Conservation (phyloP, 805 yeast genomes). For the Lipomyces yamadae region DNA sequence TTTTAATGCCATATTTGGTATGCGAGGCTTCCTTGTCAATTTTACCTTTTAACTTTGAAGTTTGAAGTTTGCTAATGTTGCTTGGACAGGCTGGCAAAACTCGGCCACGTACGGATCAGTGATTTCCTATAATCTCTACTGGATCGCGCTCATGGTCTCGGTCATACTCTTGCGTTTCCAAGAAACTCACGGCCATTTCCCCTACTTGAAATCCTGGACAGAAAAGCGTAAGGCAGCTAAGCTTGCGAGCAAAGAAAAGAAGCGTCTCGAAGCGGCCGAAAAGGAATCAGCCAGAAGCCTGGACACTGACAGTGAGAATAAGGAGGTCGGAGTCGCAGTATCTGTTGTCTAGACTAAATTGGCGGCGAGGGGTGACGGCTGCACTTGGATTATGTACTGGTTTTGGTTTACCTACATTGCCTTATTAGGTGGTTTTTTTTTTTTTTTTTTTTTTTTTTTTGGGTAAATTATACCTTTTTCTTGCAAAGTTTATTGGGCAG, state of each 20-base stretch:
- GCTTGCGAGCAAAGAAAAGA: constrained; percentile 9
- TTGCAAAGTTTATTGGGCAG: not conserved
- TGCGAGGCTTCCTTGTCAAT: no score
- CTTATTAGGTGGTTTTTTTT: not conserved
- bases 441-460: not conserved
- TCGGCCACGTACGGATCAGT: constrained; percentile 94
- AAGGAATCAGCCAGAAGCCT: not conserved
- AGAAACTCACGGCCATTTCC: constrained; percentile 67
- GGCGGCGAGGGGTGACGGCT: not conserved
- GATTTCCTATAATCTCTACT: constrained; percentile 83
- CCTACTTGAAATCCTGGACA: constrained; percentile 25
- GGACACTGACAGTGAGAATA: not conserved
- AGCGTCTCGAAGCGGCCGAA: not conserved
- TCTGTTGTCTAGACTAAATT: not conserved
- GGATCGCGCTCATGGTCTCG: constrained; percentile 68
- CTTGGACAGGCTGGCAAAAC: constrained; percentile 72
- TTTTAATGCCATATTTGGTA: constrained; percentile 86
- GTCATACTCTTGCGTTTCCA: constrained; percentile 72
- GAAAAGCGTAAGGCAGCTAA: constrained; percentile 23
- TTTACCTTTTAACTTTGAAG: not conserved
- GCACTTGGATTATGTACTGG: not conserved
- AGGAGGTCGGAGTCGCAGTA: constrained; percentile 4
- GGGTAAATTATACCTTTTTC: not conserved
- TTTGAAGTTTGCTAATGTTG: not conserved
- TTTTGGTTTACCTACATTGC: not conserved